Evolutionary conservation across 1,284 basidiomycete genomes (phyloP).

Genomic region (Ustilago bromivora): DNA sequence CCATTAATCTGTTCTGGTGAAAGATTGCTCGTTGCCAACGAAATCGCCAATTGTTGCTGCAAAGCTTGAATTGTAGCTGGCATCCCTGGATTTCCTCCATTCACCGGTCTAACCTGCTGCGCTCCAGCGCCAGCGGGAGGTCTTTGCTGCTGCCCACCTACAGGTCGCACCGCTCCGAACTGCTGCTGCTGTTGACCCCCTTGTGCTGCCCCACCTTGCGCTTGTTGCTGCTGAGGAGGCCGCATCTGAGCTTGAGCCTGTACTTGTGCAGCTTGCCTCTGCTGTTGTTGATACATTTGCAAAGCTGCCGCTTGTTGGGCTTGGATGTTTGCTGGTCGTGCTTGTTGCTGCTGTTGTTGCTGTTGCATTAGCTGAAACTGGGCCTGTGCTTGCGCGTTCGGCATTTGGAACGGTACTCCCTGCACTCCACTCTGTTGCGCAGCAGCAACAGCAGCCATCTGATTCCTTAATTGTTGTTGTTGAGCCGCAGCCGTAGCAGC

Average conservation of each 20-base stretch:
- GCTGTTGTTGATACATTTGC: conserved; percentile 48
- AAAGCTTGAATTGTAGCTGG: conserved; percentile 60
- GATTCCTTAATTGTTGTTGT: conserved; percentile 46
- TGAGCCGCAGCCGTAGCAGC: conserved; percentile 47
- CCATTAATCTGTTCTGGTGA: conserved; percentile 62
- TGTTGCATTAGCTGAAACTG: conserved; percentile 39
- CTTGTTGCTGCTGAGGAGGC: conserved; percentile 11
- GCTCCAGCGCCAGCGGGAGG: conserved; percentile 9
- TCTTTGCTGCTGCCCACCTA: not conserved
- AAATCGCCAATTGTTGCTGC: conserved; percentile 62
- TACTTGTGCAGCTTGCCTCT: conserved; percentile 39
- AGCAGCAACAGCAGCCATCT: conserved; percentile 47
- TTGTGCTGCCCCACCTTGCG: conserved; percentile 16
- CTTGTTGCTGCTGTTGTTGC: conserved; percentile 16
- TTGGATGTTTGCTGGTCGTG: conserved; percentile 30
- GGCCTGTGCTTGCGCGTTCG: conserved; percentile 39
- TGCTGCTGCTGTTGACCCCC: conserved; percentile 11
- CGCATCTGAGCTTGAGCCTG: conserved; percentile 49
- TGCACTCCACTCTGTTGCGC: conserved; percentile 27
- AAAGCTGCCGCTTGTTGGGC: conserved; percentile 32
- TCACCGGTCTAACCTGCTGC: conserved; percentile 12
- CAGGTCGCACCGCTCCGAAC: conserved; percentile 13
- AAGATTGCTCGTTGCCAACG: conserved; percentile 54
- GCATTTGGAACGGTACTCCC: conserved; percentile 20
- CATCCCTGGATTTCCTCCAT: conserved; percentile 18